Conservation (phyloP, 805 yeast species). For the Candida lessepsii region DNA sequence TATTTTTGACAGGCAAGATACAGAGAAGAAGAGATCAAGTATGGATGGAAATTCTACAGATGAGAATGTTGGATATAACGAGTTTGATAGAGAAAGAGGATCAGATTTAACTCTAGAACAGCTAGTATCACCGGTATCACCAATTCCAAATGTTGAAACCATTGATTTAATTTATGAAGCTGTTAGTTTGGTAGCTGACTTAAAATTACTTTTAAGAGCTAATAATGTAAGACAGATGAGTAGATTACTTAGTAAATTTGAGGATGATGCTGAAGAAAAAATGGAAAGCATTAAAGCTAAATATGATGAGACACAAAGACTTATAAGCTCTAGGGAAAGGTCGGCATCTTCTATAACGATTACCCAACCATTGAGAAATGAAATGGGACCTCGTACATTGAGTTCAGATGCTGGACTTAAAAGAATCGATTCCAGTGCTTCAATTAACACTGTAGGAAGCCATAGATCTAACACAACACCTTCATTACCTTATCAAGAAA, state of each 20-base stretch:
- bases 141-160: slow-evolving; percentile 53
- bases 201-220: slow-evolving; percentile 59
- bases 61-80: slow-evolving; percentile 15
- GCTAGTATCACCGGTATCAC: slow-evolving; percentile 53
- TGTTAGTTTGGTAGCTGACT: slow-evolving; percentile 60
- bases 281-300: slow-evolving; percentile 22
- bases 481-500: not conserved
- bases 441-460: slow-evolving; percentile 15
- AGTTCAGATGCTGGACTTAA: slow-evolving; percentile 12
- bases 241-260: slow-evolving; percentile 31
- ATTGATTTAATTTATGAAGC: slow-evolving; percentile 62
- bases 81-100: slow-evolving; percentile 19
- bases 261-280: slow-evolving; percentile 24
- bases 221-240: slow-evolving; percentile 54
- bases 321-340: slow-evolving; percentile 4
- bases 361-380: not conserved
- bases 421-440: slow-evolving; percentile 14
- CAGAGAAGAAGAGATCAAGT: slow-evolving; percentile 10
- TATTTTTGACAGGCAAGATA: slow-evolving; percentile 31
- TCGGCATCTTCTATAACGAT: slow-evolving; percentile 5
- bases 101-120: slow-evolving; percentile 48
- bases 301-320: slow-evolving; percentile 17
- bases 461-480: slow-evolving; percentile 1
- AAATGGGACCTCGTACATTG: slow-evolving; percentile 5
- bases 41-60: slow-evolving; percentile 21